These are phyloP conservation scores for Arabidopsis arenosa DNA, from an alignment of 345 rosid genomes.

Conservation along the genomic window DNA sequence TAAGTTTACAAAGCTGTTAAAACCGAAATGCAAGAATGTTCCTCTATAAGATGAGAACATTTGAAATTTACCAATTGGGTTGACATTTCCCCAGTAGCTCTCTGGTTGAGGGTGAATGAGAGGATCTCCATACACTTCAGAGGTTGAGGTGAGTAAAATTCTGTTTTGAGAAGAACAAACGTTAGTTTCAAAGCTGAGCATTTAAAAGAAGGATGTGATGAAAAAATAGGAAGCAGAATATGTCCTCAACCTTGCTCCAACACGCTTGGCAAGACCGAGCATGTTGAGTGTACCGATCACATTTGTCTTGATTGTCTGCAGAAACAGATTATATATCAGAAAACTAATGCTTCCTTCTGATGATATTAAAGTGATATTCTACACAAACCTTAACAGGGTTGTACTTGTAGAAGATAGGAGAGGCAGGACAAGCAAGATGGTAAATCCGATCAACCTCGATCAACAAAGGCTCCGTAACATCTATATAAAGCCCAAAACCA, in stretches of 20 bases:
- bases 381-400: conserved; percentile 84
- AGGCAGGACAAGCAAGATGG: conserved; percentile 98
- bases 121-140: conserved; percentile 97
- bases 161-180: conserved; percentile 24
- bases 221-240: neutral
- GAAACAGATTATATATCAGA: conserved; percentile 6
- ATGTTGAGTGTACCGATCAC: conserved; percentile 94
- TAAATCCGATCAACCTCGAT: conserved; percentile 91
- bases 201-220: neutral
- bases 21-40: neutral
- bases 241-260: conserved; percentile 81
- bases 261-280: conserved; percentile 98
- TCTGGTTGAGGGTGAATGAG: conserved; percentile 93
- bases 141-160: conserved; percentile 55
- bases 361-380: neutral
- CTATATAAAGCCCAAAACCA: conserved; percentile 43
- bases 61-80: conserved; percentile 76
- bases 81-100: conserved; percentile 96
- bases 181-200: conserved; percentile 1
- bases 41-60: conserved; percentile 13
- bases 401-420: conserved; percentile 96
- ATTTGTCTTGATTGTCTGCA: conserved; percentile 94
- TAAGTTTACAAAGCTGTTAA: conserved; percentile 2
- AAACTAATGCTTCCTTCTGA: neutral
- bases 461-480: conserved; percentile 91